Evolutionary conservation across 2,329 filamentous ascomycete species (phyloP).

Genomic region (Aspergillus costaricaensis): DNA sequence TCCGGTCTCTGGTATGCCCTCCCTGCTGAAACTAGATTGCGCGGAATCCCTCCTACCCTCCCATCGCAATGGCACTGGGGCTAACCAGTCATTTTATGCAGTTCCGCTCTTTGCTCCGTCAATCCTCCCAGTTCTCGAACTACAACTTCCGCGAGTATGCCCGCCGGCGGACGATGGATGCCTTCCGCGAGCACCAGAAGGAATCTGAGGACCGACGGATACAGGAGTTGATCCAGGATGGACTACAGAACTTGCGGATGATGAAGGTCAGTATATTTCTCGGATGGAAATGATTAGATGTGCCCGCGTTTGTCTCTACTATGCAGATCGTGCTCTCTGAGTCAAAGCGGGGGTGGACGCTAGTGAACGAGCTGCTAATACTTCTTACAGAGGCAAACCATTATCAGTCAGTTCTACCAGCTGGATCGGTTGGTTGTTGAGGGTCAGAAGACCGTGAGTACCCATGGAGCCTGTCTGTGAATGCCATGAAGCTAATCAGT

Average conservation of each 20-base stretch:
- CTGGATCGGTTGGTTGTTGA: conserved; percentile 90
- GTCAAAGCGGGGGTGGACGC: not conserved
- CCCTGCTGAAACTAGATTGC: not conserved
- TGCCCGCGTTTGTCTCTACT: not conserved
- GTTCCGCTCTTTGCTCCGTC: conserved; percentile 90
- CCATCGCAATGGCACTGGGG: no score
- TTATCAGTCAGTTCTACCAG: conserved; percentile 93
- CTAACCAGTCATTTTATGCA: conserved; percentile 40
- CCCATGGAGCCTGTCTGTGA: not conserved
- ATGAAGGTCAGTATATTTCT: conserved; percentile 71
- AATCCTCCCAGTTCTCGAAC: conserved; percentile 80
- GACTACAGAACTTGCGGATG: conserved; percentile 79
- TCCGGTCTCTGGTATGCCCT: conserved; percentile 47
- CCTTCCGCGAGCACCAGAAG: conserved; percentile 77
- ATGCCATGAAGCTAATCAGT: conserved; percentile 1
- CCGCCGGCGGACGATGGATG: conserved; percentile 83
- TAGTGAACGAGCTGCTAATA: not conserved
- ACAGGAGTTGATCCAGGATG: conserved; percentile 88
- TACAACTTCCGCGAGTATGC: conserved; percentile 99
- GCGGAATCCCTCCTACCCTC: not conserved
- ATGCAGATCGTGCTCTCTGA: not conserved
- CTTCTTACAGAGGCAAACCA: conserved; percentile 78
- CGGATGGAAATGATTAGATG: not conserved
- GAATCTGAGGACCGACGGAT: conserved; percentile 74
- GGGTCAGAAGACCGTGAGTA: conserved; percentile 72